Evolutionary conservation across 2,329 filamentous ascomycete genomes (phyloP), one percentile per base, ranked within the genome.

Genomic region (Thielaviopsis euricoi): DNA sequence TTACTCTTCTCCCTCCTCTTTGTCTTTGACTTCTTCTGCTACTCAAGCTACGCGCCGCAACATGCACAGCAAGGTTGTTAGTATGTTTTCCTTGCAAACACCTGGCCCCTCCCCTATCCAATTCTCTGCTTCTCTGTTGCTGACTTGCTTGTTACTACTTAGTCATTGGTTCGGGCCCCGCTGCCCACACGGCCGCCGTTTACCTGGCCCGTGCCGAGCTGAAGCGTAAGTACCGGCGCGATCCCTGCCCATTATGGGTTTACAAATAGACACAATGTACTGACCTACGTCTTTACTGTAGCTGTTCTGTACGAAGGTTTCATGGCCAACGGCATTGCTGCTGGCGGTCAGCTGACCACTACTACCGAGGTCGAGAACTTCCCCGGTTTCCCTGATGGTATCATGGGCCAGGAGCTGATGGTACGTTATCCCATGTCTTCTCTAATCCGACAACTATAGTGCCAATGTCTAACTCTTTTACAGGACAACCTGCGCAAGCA

Each of bases 321-420:
- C 80, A 83, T 98, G 71, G 93, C 93, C 66, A 93, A 96, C 68
- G 93, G 91, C 67, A 95, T 94, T 66, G 93, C 93, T 6, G 89
- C 93, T 51, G 93, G 93, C 65, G 93, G 93, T 59, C 93, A 98
- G 78, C 79, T 98, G 65, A 98, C 94, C 58, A 98, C 94, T 25
- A 98, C 93, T 58, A 97, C 95, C 67, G 94, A 98, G 65, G 83
- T 98, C 61, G 93, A 98, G 77, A 98, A 98, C 80, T 98, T 86
- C 73, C 93, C 93, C 25, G 93, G 93, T 53, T 98, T 97, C 75
- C 86, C 87, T 67, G 81, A 87, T 66, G 87, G 85, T 62, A 89
- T 98, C 70, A 86, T 89, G 73, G 93, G 93, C 64, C 73, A 80
- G 58, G 85, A 89, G 67, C 76, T 98, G 64, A 98, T 98, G 93